Evolutionary conservation across 805 yeast species (phyloP).

Genomic region (Ogataea corticis): DNA sequence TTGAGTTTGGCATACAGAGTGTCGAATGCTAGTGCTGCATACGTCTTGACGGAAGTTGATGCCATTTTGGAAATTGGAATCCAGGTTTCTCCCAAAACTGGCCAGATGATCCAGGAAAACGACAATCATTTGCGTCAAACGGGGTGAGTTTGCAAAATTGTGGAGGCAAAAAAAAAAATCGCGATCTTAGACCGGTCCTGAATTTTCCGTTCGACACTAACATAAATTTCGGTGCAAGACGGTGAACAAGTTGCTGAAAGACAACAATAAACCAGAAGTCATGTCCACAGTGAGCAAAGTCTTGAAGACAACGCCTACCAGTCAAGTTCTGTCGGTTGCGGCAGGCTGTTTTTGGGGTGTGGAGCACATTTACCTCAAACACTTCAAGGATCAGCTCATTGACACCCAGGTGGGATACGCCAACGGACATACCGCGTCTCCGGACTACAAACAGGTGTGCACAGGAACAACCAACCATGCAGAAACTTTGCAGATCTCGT

Average conservation of each 20-base stretch:
- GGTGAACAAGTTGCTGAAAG: too few species aligned
- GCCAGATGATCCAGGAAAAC: too few species aligned
- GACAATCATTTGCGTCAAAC: too few species aligned
- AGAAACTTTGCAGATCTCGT: constrained; percentile 82
- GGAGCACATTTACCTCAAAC: constrained; percentile 76
- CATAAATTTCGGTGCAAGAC: too few species aligned
- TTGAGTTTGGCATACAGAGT: constrained; percentile 33
- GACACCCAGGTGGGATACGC: constrained; percentile 90
- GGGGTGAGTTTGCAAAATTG: too few species aligned
- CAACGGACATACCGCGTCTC: constrained; percentile 61
- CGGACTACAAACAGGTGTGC: constrained; percentile 74
- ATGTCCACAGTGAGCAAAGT: constrained; percentile 25
- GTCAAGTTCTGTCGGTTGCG: constrained; percentile 56
- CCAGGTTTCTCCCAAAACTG: background rate
- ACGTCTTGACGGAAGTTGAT: constrained; percentile 28
- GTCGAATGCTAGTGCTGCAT: constrained; percentile 44
- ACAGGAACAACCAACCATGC: constrained; percentile 75
- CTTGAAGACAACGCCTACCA: constrained; percentile 35
- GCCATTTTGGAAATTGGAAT: background rate
- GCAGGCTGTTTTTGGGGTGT: constrained; percentile 88
- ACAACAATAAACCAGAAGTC: too few species aligned
- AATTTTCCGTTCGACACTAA: background rate
- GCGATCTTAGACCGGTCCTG: too few species aligned
- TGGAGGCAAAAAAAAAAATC: background rate
- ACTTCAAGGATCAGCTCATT: constrained; percentile 62